Evolutionary conservation across 2,329 filamentous ascomycete genomes (phyloP).

Genomic region (Trichophyton verrucosum): DNA sequence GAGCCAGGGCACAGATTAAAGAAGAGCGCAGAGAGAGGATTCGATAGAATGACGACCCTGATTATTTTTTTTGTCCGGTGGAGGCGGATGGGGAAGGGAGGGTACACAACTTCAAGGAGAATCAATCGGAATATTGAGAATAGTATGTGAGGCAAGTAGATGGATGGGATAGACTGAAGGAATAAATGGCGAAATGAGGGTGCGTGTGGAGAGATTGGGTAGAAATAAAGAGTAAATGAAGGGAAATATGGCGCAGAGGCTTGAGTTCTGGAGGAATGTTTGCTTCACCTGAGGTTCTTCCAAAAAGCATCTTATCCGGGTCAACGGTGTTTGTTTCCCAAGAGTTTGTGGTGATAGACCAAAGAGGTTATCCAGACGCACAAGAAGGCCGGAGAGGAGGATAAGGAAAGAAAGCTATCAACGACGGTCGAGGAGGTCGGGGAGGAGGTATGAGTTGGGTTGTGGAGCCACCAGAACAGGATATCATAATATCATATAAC

Average conservation of each 20-base stretch:
- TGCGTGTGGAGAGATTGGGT: background rate
- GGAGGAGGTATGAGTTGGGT: background rate
- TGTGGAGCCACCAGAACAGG: slow-evolving; percentile 8
- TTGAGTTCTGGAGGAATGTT: background rate
- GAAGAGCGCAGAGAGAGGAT: slow-evolving; percentile 9
- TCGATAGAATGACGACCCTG: slow-evolving; percentile 4
- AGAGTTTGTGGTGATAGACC: background rate
- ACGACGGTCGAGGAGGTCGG: background rate
- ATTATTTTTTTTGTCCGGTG: background rate
- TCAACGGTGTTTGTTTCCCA: background rate
- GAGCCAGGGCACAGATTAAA: slow-evolving; percentile 12
- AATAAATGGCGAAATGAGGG: background rate
- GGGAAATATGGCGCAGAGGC: background rate
- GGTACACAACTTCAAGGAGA: background rate
- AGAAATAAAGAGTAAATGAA: slow-evolving; percentile 1
- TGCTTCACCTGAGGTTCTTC: background rate
- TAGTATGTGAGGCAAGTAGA: background rate
- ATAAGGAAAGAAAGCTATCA: background rate
- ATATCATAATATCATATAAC: slow-evolving; percentile 16
- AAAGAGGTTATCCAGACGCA: slow-evolving; percentile 1
- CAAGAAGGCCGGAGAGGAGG: slow-evolving; percentile 8
- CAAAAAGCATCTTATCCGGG: background rate
- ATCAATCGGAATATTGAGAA: background rate
- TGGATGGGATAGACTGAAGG: background rate
- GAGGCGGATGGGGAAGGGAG: background rate